Evolutionary conservation across 1,139 yeast species (phyloP), one percentile per base, ranked within the genome.

Genomic region (Yamadazyma diospyri): DNA sequence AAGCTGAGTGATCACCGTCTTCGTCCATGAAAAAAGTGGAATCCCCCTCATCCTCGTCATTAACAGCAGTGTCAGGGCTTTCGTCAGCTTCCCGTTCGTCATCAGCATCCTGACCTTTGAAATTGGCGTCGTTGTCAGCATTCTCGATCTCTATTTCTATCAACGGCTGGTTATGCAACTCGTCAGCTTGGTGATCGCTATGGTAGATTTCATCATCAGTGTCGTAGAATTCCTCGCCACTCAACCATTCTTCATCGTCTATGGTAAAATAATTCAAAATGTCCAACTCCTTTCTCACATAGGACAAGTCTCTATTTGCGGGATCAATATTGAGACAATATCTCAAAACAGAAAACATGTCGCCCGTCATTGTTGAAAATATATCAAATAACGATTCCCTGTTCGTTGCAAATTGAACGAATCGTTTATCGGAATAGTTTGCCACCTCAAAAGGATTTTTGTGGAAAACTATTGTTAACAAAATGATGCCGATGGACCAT

Each of bases 301-400:
- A 61, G 2, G 52, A 50, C 41, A 92, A 64, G 45, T 81, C 81
- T 48, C 98, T 78, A 59, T 89, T 86, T 29, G 73, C 74, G 1
- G 98, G 98, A 60, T 89, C 96, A 40, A 89, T 74, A 13, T 94
- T 82, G 38, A 92, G 69, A 42, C 86, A 72, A 45, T 76, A 76
- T 42, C 95, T 75, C 51, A 89, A 71, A 0, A 85, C 94, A 8
- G 85, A 76, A 54, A 87, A 92, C 51, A 88, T 74, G 50, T 89
- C 97, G 33, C 78, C 79, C 36, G 94, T 78, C 87, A 92, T 81
- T 4, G 89, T 72, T 8, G 96, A 88, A 57, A 89, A 92, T 30
- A 88, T 85, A 61, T 92, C 97, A 61, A 88, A 88, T 34, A 92
- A 64, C 0, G 95, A 85, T 55, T 89, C 97, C 45, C 97, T 76